These are phyloP conservation scores for Floccularia luteovirens DNA, from an alignment of 768 basidiomycete species.

Conservation along the genomic window DNA sequence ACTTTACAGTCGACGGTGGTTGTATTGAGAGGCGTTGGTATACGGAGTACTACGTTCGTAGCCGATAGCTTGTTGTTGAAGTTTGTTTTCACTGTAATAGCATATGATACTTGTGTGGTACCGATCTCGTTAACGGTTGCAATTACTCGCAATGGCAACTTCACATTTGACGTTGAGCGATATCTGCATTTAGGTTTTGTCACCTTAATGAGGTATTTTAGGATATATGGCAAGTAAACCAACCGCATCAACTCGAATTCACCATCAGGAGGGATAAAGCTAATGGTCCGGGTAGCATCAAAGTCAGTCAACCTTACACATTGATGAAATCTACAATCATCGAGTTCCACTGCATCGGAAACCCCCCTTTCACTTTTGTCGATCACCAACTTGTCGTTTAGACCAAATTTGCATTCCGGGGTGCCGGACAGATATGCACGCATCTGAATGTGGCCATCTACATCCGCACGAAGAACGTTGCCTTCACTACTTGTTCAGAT, in stretches of 20 bases:
- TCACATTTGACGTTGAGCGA: conserved; percentile 92
- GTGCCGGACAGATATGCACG: conserved; percentile 94
- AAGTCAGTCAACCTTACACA: conserved; percentile 95
- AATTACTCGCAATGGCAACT: conserved; percentile 84
- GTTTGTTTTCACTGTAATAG: conserved; percentile 79
- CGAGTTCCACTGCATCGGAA: conserved; percentile 85
- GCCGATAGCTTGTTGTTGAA: conserved; percentile 92
- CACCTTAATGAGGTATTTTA: neutral
- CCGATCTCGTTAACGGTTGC: conserved; percentile 92
- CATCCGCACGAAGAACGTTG: conserved; percentile 87
- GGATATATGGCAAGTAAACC: conserved; percentile 15
- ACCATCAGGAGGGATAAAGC: conserved; percentile 96
- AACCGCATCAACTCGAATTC: conserved; percentile 98
- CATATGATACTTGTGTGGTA: conserved; percentile 87
- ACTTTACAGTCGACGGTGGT: conserved; percentile 91
- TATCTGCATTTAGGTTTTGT: conserved; percentile 47
- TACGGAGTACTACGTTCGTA: conserved; percentile 84
- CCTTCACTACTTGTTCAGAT: conserved; percentile 37
- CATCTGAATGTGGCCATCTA: conserved; percentile 98
- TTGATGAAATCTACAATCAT: conserved; percentile 98
- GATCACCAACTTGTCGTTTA: conserved; percentile 97
- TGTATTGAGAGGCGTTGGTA: conserved; percentile 95
- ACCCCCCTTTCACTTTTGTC: conserved; percentile 71
- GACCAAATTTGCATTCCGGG: conserved; percentile 97
- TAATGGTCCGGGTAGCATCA: conserved; percentile 89